A percentile compares a stretch with the other conserved stretches of the same genome.
These are phyloP conservation scores for Neofusicoccum kwambonambiense DNA, from an alignment of 2,329 filamentous ascomycete species.

Conservation along the genomic window DNA sequence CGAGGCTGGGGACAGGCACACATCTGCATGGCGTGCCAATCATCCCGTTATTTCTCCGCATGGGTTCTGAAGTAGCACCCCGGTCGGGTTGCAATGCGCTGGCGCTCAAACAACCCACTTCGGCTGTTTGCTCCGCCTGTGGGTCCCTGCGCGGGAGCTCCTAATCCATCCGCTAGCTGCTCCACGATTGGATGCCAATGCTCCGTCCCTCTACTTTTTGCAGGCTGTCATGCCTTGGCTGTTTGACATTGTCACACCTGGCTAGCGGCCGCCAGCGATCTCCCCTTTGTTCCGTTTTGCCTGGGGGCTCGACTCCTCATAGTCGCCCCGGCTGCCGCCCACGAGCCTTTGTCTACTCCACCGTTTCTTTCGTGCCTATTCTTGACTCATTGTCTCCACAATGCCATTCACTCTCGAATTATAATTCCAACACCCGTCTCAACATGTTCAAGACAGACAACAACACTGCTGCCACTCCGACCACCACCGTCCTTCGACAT, in stretches of 20 bases:
- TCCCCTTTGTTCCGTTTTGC: conserved; percentile 1
- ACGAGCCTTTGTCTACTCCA: not conserved
- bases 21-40: not conserved
- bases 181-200: conserved; percentile 8
- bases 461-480: not conserved
- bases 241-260: conserved; percentile 1
- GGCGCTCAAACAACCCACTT: conserved; percentile 7
- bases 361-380: not conserved
- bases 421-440: not conserved
- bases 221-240: not conserved
- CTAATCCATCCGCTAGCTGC: not conserved
- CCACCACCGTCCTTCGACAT: not conserved
- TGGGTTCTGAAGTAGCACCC: not conserved
- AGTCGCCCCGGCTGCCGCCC: not conserved
- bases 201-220: not conserved
- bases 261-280: not conserved
- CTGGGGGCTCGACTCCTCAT: not conserved
- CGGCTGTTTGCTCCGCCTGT: not conserved
- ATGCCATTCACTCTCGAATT: not conserved
- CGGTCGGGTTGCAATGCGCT: not conserved
- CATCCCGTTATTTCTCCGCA: not conserved
- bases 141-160: not conserved
- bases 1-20: too few relatives aligned
- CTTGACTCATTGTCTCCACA: not conserved
- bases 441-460: not conserved